These are phyloP conservation scores for Phytophthora palmivora DNA, from an alignment of 352 stramenopile species.

Conservation along the genomic window DNA sequence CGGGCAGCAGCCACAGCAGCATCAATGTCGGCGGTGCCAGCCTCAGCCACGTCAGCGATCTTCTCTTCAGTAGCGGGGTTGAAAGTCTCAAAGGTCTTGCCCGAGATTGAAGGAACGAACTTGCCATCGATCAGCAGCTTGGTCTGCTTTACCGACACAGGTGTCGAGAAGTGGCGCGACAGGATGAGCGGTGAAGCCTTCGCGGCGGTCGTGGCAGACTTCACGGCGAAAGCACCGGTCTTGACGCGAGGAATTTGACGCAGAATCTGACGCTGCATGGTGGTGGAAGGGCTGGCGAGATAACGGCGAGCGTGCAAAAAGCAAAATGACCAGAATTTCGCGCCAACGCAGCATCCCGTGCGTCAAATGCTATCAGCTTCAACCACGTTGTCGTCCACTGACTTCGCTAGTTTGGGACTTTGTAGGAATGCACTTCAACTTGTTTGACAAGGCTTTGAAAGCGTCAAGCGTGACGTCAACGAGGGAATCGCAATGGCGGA, in stretches of 20 bases:
- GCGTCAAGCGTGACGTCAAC: constrained; percentile 25
- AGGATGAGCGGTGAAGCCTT: constrained; percentile 30
- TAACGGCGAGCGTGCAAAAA: constrained; percentile 25
- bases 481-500: constrained; percentile 17
- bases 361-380: constrained; percentile 20
- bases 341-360: neutral
- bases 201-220: constrained; percentile 21
- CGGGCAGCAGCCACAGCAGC: constrained; percentile 73
- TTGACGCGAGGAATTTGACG: constrained; percentile 44
- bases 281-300: constrained; percentile 1
- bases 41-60: constrained; percentile 74
- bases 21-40: constrained; percentile 70
- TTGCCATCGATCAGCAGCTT: constrained; percentile 89
- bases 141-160: constrained; percentile 64
- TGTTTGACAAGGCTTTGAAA: constrained; percentile 23
- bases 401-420: neutral
- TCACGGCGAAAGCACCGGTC: constrained; percentile 15
- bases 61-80: constrained; percentile 87
- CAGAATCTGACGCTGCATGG: constrained; percentile 62
- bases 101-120: constrained; percentile 74
- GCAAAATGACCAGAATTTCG: constrained; percentile 21
- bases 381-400: constrained; percentile 21
- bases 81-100: constrained; percentile 80
- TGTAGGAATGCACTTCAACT: constrained; percentile 1
- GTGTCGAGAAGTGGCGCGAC: constrained; percentile 46